A percentile compares a stretch with the other conserved stretches of the same genome.
phyloP scores from a whole-genome alignment of 2,329 filamentous ascomycete genomes.

The Cytospora leucostoma region DNA sequence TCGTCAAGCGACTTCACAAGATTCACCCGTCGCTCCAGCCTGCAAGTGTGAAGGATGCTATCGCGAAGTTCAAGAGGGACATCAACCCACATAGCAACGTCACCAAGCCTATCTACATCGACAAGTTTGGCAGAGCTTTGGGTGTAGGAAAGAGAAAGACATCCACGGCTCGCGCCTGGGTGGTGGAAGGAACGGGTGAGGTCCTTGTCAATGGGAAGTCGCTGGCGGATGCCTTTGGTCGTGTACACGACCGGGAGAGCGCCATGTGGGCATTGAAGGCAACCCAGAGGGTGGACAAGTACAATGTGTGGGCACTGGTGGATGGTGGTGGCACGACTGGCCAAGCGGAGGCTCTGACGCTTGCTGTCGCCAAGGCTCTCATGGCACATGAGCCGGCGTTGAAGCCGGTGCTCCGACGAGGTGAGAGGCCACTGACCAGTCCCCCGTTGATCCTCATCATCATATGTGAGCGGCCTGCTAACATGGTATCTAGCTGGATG shows the following conservation, averaged over 20 bases:
- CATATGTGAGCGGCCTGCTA: constrained; percentile 15
- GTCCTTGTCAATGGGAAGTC: constrained; percentile 86
- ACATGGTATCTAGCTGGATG: constrained; percentile 69
- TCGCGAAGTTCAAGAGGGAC: constrained; percentile 72
- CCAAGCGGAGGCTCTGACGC: constrained; percentile 89
- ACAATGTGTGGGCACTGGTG: constrained; percentile 89
- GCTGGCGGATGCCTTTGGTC: constrained; percentile 78
- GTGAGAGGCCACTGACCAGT: constrained; percentile 55
- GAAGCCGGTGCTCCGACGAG: constrained; percentile 83
- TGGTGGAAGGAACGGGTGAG: constrained; percentile 92
- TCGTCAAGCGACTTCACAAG: constrained; percentile 78
- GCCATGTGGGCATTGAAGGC: constrained; percentile 87
- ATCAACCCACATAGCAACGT: constrained; percentile 70
- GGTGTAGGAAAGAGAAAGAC: constrained; percentile 87
- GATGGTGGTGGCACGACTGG: constrained; percentile 89
- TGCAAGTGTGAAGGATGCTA: constrained; percentile 62
- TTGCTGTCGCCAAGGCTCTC: constrained; percentile 86
- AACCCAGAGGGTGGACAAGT: constrained; percentile 86
- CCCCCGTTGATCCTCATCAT: not conserved
- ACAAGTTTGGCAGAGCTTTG: constrained; percentile 75
- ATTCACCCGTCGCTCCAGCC: constrained; percentile 82
- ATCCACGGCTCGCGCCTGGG: constrained; percentile 78
- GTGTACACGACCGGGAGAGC: constrained; percentile 91
- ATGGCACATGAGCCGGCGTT: constrained; percentile 88
- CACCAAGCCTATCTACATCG: constrained; percentile 65